These are phyloP conservation scores for Phlyctochytrium arcticum DNA, from an alignment of 192 early-diverging fungal species.

Conservation along the genomic window DNA sequence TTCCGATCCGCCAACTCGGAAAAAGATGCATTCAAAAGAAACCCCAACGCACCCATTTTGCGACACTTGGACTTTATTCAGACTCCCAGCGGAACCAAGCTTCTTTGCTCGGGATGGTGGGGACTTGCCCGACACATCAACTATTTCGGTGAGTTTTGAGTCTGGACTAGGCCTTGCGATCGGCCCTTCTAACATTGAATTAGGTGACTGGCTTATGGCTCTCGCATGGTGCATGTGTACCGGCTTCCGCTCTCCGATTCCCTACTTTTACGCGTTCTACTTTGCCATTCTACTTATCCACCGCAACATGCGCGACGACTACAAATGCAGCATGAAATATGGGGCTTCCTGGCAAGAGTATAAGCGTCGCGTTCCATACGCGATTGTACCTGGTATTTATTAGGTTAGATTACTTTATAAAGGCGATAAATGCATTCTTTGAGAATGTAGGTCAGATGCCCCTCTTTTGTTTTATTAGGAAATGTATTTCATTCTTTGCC, in stretches of 20 bases:
- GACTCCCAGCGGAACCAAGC: constrained; percentile 73
- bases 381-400: constrained; percentile 69
- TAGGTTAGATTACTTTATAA: no score
- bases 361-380: constrained; percentile 71
- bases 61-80: constrained; percentile 77
- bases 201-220: constrained; percentile 89
- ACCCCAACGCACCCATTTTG: constrained; percentile 26
- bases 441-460: no score
- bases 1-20: constrained; percentile 87
- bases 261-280: constrained; percentile 93
- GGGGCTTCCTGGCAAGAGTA: constrained; percentile 90
- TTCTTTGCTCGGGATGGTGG: constrained; percentile 93
- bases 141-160: constrained; percentile 60
- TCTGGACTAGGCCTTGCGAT: not conserved
- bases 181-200: not conserved
- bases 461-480: no score
- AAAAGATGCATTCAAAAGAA: constrained; percentile 84
- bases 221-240: constrained; percentile 86
- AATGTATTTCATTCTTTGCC: no score
- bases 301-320: constrained; percentile 83
- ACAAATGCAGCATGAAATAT: constrained; percentile 89
- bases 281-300: constrained; percentile 89
- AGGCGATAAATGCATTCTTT: no score
- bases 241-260: constrained; percentile 72
- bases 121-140: constrained; percentile 91